Percentiles rank a stretch among this genome's conserved stretches.
phyloP scores from a whole-genome alignment of 352 stramenopile genomes.

The Nothophytophthora sp. region DNA sequence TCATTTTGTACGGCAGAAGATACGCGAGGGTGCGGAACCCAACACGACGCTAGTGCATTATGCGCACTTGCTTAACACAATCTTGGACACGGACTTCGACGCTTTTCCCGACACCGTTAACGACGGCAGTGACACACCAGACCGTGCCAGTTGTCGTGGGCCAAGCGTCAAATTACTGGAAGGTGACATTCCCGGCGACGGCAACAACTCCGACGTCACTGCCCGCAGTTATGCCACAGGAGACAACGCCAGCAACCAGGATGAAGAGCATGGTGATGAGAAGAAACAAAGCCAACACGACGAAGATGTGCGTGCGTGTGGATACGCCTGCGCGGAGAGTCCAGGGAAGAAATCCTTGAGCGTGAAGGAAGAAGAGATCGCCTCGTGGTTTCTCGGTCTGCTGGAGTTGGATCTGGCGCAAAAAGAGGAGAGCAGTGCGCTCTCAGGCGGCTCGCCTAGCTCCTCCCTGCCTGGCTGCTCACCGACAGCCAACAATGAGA shows the following conservation, averaged over 20 bases:
- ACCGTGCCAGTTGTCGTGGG: no score
- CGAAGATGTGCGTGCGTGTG: conserved; percentile 19
- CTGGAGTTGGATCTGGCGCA: conserved; percentile 61
- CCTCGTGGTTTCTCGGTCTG: conserved; percentile 66
- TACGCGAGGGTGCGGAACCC: conserved; percentile 55
- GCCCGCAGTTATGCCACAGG: no score
- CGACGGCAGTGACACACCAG: conserved; percentile 18
- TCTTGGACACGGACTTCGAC: conserved; percentile 76
- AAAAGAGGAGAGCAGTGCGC: conserved; percentile 25
- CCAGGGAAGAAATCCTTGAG: conserved; percentile 27
- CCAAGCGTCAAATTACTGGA: no score
- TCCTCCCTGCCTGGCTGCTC: no score
- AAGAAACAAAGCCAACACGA: conserved; percentile 19
- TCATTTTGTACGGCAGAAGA: conserved; percentile 62
- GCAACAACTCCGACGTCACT: conserved; percentile 5
- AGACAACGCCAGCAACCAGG: no score
- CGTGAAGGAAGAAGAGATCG: conserved; percentile 70
- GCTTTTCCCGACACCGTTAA: conserved; percentile 29
- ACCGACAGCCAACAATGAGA: no score
- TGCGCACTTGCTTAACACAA: conserved; percentile 54
- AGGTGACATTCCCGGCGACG: no score
- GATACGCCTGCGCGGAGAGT: conserved; percentile 22
- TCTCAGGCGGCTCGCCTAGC: conserved; percentile 7
- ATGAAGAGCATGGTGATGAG: conserved; percentile 19
- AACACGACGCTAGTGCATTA: conserved; percentile 75